Base-by-base conservation (phyloP, 2,329 filamentous ascomycete species). In the Rachicladosporium sp. region DNA sequence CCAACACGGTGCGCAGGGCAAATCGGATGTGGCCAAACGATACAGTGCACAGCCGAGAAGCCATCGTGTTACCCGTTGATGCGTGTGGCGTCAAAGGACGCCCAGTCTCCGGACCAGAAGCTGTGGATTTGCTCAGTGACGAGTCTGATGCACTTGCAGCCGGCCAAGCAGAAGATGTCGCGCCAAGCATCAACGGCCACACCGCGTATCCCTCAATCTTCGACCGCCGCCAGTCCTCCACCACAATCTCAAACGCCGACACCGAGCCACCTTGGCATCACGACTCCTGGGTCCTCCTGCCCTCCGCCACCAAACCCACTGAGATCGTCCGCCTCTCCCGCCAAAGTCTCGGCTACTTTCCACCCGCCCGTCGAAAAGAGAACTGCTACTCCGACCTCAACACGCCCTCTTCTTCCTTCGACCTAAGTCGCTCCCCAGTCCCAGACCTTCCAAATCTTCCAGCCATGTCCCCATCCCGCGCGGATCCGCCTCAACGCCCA, bases 21-120 rank as follows among this genome's bases (percentile, higher is more conserved):
- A 98, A 98, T 58, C 78, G 91, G 8, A 78, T 98, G 54, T 98
- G 91, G 91, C 85, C 87, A 5, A 85, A 87, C 47, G 91, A 96
- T 56, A 86, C 78, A 46, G 81, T 96, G 29, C 89, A 95, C 58
- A 76, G 79, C 35, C 78, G 88, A 43, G 84, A 84, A 53, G 80
- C 76, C 47, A 71, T 98, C 10, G 72, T 88, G 6, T 66, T 98
- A 38, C 91, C 91, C 0, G 85, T 96, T 4, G 88, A 94, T 58
- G 82, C 85, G 31, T 96, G 89, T 59, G 79, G 82, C 32, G 70
- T 88, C 32, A 91, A 87, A 55, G 87, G 89, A 23, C 73, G 78
- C 37, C 72, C 65, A 29, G 61, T 73, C 3, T 55, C 55, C 31
- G 62, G 50, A 5, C 57, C 56, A 35, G 50, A 58, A 40, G 51